phyloP scores from a whole-genome alignment of 257 asterid species.

The Fraxinus pennsylvanica region DNA sequence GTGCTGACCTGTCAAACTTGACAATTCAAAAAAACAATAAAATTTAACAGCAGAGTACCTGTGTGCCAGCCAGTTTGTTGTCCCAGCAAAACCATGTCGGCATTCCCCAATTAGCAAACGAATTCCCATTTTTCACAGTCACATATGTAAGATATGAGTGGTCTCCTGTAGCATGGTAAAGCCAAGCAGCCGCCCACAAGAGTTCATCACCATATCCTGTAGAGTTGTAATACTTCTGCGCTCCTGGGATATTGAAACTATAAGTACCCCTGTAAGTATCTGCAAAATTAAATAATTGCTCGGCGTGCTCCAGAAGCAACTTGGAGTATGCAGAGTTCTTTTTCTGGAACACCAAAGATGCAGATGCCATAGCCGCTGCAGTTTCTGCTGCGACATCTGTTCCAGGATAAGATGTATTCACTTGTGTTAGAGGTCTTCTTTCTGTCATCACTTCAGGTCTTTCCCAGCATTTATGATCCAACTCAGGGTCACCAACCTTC shows the following conservation, averaged over 20 bases:
- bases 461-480: conserved; percentile 71
- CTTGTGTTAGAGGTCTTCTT: conserved; percentile 44
- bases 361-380: conserved; percentile 75
- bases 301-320: conserved; percentile 52
- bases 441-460: conserved; percentile 50
- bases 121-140: conserved; percentile 39
- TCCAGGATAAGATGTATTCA: conserved; percentile 58
- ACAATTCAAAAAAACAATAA: neutral
- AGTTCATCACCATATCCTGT: conserved; percentile 68
- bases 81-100: conserved; percentile 68
- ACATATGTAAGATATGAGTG: conserved; percentile 39
- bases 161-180: conserved; percentile 59
- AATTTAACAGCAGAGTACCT: conserved; percentile 30
- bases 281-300: conserved; percentile 51
- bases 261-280: conserved; percentile 54
- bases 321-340: conserved; percentile 42
- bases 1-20: neutral
- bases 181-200: conserved; percentile 82
- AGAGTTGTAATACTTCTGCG: conserved; percentile 55
- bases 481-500: conserved; percentile 63
- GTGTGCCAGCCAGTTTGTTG: conserved; percentile 60
- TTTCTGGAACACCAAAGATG: conserved; percentile 54
- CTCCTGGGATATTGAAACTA: conserved; percentile 47
- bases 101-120: conserved; percentile 54
- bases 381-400: conserved; percentile 78